Evolutionary conservation across 495 filamentous ascomycete genomes (phyloP), one percentile per base, ranked within the genome.

Genomic region (Penicillium robsamsonii): DNA sequence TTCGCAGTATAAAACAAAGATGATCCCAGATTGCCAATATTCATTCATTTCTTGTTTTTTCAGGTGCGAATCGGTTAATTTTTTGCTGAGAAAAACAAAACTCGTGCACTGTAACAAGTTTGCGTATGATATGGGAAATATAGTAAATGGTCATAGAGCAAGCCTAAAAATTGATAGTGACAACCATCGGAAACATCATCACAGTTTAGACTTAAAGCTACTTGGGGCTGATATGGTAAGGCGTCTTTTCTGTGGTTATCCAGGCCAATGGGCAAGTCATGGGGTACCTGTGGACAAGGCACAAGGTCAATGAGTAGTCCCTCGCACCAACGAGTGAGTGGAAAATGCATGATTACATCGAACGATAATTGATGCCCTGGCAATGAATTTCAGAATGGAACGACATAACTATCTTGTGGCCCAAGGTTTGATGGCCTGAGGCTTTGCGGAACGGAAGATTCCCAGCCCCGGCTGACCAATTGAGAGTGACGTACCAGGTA

Each of bases 401-500:
- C 30, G 22, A 31, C 11, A 11, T 31, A 31, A 2, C 2, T 31
- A 31, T 31, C 30, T 31, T 11, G 30, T 1, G 10, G 10, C 30
- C 30, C 2, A 31, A 12, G 30, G 31, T 5, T 11, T 12, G 31
- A 13, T 2, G 33, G 5, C 31, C 31, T 13, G 31, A 33, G 31
- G 31, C 33, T 1, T 13, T 5, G 7, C 3, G 18, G 41, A 45
- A 18, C 67, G 71, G 71, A 73, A 71, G 53, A 72, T 69, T 58
- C 52, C 53, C 20, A 52, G 45, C 33, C 55, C 74, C 69, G 68
- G 70, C 64, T 75, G 73, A 75, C 75, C 73, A 78, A 78, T 76
- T 64, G 68, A 60, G 64, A 64, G 75, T 78, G 75, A 78, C 75
- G 74, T 77, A 78, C 70, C 57, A 59, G 46, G 46, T 53, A 54